Percentiles rank a stretch among this genome's conserved stretches.
Evolutionary conservation across 805 yeast genomes (phyloP).

Genomic region (Candida ipomoeae): DNA sequence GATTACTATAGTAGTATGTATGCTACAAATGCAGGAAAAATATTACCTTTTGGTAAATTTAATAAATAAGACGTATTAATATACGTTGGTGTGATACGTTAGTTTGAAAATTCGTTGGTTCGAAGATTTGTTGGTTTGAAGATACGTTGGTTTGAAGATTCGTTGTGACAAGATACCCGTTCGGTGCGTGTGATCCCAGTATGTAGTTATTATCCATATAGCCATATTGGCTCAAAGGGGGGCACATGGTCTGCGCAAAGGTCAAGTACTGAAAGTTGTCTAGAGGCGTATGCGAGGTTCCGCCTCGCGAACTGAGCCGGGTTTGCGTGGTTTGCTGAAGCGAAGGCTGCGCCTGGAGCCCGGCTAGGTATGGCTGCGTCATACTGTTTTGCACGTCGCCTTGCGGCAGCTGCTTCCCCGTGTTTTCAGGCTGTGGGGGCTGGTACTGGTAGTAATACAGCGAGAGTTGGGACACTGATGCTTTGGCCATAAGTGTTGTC

Average conservation of each 20-base stretch:
- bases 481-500: neutral
- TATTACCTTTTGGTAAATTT: too few relatives aligned
- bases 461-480: neutral
- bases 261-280: slow-evolving; percentile 1
- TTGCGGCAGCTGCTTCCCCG: neutral
- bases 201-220: slow-evolving; percentile 2
- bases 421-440: neutral
- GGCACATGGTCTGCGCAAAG: slow-evolving; percentile 1
- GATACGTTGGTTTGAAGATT: too few relatives aligned
- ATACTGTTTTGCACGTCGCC: neutral
- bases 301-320: neutral
- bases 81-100: too few relatives aligned
- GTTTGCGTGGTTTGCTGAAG: neutral
- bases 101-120: too few relatives aligned
- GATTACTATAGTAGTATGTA: too few relatives aligned
- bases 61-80: too few relatives aligned
- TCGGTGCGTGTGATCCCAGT: neutral
- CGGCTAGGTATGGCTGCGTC: neutral
- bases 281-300: neutral
- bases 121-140: too few relatives aligned
- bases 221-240: slow-evolving; percentile 2
- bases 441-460: slow-evolving; percentile 1
- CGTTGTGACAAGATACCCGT: too few relatives aligned
- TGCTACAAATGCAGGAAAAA: too few relatives aligned
- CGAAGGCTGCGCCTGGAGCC: neutral